Evolutionary conservation across 805 yeast genomes (phyloP), one percentile per base, ranked within the genome.

Genomic region (Geotrichum ghanense): DNA sequence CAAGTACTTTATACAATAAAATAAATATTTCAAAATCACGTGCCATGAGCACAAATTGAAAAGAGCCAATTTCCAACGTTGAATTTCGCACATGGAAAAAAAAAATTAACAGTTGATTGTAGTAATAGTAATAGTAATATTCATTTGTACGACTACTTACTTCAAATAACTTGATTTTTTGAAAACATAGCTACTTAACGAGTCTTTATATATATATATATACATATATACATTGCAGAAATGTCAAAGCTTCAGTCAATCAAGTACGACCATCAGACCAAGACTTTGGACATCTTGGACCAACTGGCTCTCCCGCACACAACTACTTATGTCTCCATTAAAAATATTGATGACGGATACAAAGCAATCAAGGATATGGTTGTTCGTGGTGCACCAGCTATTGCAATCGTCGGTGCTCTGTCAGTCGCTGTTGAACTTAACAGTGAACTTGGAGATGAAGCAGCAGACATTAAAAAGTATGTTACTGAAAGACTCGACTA

Each of bases 361-460:
- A 71, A 73, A 17, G 95, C 84, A n/a, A 90, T 90, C 62, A 81
- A 79, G 59, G 72, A 72, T 48, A 90, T 90, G 98, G 88, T 85
- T 57, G 97, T 94, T 3, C 74, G 98, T 61, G 98, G 98, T 34
- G 98, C 98, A 0, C 98, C 98, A 0, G 97, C 97, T 1, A 90
- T 90, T 60, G 97, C 97, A 51, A 85, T 90, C 48, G 97, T 90
- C 2, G 97, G 95, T 3, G 79, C 88, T 1, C 73, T 89, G 50
- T 76, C 95, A 1, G 74, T 90, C 2, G 81, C 85, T 1, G 78
- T 83, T n/a, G 96, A 90, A 53, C 64, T 77, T 2, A 65, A 64
- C 47, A 56, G 56, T 59, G n/a, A n/a, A n/a, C 56, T 58, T 48
- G 48, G 43, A 68, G 44, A 60, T 51, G 27, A 53, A 49, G 24